phyloP scores from a whole-genome alignment of 2,329 filamentous ascomycete species.

The Neofusicoccum cordaticola region DNA sequence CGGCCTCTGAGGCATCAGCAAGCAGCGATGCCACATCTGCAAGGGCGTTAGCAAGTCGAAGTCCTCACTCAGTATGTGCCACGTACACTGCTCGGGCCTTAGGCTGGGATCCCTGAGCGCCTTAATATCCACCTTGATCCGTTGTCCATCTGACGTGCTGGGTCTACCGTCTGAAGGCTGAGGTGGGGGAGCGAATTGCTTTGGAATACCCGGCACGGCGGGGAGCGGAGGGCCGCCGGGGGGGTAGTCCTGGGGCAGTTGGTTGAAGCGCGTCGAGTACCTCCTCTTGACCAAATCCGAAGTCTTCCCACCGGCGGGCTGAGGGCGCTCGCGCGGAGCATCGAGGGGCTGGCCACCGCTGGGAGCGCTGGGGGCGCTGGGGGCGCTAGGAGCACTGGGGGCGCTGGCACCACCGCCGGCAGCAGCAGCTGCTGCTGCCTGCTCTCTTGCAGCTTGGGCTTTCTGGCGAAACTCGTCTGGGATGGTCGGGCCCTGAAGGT shows the following conservation, averaged over 20 bases:
- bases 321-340: slow-evolving; percentile 40
- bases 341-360: slow-evolving; percentile 23
- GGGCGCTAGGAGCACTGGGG: slow-evolving; percentile 18
- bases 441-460: not conserved
- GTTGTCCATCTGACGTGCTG: slow-evolving; percentile 50
- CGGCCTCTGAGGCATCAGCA: slow-evolving; percentile 80
- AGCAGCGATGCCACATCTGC: slow-evolving; percentile 66
- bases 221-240: slow-evolving; percentile 65
- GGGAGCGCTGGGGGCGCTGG: too few relatives aligned
- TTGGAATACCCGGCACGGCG: slow-evolving; percentile 57
- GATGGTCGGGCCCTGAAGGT: slow-evolving; percentile 14
- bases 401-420: not conserved
- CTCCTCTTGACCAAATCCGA: slow-evolving; percentile 88
- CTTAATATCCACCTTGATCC: slow-evolving; percentile 70
- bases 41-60: not conserved
- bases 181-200: slow-evolving; percentile 56
- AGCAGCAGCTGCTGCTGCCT: not conserved
- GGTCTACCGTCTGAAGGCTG: slow-evolving; percentile 45
- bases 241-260: slow-evolving; percentile 63
- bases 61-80: slow-evolving; percentile 23
- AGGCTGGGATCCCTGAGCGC: slow-evolving; percentile 77
- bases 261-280: slow-evolving; percentile 90
- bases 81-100: slow-evolving; percentile 71
- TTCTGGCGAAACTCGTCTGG: slow-evolving; percentile 15
- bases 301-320: slow-evolving; percentile 49